A percentile compares a stretch with the other conserved stretches of the same genome.
phyloP scores from a whole-genome alignment of 1,284 basidiomycete genomes.

The Papiliotrema fonsecae region DNA sequence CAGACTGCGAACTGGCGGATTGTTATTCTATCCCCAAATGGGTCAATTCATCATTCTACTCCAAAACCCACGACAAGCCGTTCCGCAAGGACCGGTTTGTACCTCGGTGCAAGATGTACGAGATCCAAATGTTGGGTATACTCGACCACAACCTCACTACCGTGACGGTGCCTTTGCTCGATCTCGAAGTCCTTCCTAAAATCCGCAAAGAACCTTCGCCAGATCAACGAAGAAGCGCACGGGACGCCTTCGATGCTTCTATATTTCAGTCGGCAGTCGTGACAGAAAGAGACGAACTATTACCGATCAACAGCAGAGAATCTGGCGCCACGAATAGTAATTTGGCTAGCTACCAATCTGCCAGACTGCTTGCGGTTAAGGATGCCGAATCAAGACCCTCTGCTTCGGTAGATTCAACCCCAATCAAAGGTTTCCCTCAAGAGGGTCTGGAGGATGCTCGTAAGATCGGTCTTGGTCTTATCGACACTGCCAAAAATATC shows the following conservation, averaged over 20 bases:
- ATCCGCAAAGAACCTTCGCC: constrained; percentile 9
- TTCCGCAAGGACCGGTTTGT: constrained; percentile 86
- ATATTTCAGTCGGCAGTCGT: constrained; percentile 20
- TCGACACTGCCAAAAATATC: background rate
- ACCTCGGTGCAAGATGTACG: constrained; percentile 86
- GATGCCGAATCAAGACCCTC: constrained; percentile 16
- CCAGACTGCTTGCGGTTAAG: constrained; percentile 24
- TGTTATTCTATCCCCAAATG: constrained; percentile 46
- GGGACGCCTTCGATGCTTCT: constrained; percentile 35
- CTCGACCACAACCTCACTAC: constrained; percentile 83
- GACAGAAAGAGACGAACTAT: background rate
- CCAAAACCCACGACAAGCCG: constrained; percentile 54
- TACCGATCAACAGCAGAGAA: background rate
- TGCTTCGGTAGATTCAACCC: background rate
- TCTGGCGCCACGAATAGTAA: background rate
- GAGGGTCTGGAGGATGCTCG: background rate
- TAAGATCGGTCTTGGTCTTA: constrained; percentile 7
- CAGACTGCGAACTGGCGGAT: constrained; percentile 37
- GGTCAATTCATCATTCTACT: constrained; percentile 48
- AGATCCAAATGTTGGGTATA: constrained; percentile 87
- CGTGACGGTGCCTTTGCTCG: constrained; percentile 72
- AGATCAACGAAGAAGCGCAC: constrained; percentile 25
- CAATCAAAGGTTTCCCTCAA: background rate
- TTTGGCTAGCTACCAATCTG: constrained; percentile 37
- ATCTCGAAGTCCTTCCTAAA: constrained; percentile 31